A percentile compares a stretch with the other conserved stretches of the same genome.
Conservation (phyloP, 2,329 filamentous ascomycete genomes). For the Alternaria atra region DNA sequence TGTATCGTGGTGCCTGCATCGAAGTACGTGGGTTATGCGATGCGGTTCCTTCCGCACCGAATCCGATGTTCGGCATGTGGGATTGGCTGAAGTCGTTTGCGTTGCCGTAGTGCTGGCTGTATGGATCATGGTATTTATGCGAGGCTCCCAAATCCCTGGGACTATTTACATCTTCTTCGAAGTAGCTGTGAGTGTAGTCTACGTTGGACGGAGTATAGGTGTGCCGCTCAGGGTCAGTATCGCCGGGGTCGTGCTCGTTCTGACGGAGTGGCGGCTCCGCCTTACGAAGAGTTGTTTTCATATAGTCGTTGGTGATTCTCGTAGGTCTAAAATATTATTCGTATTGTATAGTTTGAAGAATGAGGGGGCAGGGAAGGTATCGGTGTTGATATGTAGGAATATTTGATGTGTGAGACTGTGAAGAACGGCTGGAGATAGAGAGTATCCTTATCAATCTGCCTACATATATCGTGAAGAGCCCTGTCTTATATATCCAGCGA, state of each 20-base stretch:
- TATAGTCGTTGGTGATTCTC: slow-evolving; percentile 13
- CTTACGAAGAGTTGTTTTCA: slow-evolving; percentile 18
- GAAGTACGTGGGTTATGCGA: slow-evolving; percentile 11
- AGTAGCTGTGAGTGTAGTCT: neutral
- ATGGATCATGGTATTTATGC: slow-evolving; percentile 9
- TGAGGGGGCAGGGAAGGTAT: neutral
- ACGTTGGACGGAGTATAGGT: neutral
- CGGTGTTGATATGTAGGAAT: neutral
- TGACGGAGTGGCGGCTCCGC: slow-evolving; percentile 9
- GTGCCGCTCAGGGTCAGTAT: slow-evolving; percentile 1
- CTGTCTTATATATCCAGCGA: slow-evolving; percentile 15
- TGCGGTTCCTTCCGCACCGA: slow-evolving; percentile 13
- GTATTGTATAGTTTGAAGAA: slow-evolving; percentile 9
- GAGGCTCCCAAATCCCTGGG: neutral
- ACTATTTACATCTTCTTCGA: slow-evolving; percentile 4
- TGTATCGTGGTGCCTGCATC: slow-evolving; percentile 5
- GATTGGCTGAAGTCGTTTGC: slow-evolving; percentile 32
- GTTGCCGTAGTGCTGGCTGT: slow-evolving; percentile 2
- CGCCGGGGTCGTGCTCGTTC: neutral
- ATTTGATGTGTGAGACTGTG: slow-evolving; percentile 7
- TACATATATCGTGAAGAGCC: slow-evolving; percentile 14
- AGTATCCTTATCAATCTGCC: slow-evolving; percentile 1
- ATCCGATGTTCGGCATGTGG: slow-evolving; percentile 6
- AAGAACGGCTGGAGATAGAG: slow-evolving; percentile 13
- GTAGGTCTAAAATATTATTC: neutral